Conservation (phyloP, 768 basidiomycete genomes). For the Rhodosporidiobolus odoratus region DNA sequence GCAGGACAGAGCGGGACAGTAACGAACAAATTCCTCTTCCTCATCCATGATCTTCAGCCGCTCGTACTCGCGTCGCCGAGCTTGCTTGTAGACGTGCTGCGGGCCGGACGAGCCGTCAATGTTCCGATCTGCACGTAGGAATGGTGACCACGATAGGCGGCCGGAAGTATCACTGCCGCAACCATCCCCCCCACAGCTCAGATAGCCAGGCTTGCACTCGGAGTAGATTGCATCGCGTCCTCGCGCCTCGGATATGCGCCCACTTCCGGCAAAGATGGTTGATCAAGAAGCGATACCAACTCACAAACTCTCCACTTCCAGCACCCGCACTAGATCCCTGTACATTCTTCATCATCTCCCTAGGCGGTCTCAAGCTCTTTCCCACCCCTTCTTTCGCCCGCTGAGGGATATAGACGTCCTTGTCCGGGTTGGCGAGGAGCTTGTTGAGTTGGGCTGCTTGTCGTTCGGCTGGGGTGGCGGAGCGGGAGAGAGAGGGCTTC, state of each 20-base stretch:
- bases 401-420: conserved; percentile 71
- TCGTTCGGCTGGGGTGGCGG: too few relatives aligned
- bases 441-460: conserved; percentile 86
- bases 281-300: neutral
- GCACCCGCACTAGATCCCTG: conserved; percentile 97
- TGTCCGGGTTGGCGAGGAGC: conserved; percentile 81
- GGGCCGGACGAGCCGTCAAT: conserved; percentile 54
- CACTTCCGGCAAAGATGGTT: neutral
- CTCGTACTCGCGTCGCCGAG: conserved; percentile 89
- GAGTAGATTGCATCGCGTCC: too few relatives aligned
- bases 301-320: conserved; percentile 61
- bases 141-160: too few relatives aligned
- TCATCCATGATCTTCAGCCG: conserved; percentile 86
- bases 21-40: conserved; percentile 63
- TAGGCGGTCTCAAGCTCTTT: conserved; percentile 69
- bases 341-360: conserved; percentile 93
- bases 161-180: too few relatives aligned
- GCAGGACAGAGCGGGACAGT: neutral
- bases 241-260: too few relatives aligned
- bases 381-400: conserved; percentile 59
- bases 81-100: conserved; percentile 98
- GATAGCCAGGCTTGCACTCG: too few relatives aligned
- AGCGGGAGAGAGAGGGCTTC: too few relatives aligned
- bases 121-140: too few relatives aligned
- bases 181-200: neutral